Base-by-base conservation (phyloP, 306 rosid genomes). In the Cucurbita ficifolia region DNA sequence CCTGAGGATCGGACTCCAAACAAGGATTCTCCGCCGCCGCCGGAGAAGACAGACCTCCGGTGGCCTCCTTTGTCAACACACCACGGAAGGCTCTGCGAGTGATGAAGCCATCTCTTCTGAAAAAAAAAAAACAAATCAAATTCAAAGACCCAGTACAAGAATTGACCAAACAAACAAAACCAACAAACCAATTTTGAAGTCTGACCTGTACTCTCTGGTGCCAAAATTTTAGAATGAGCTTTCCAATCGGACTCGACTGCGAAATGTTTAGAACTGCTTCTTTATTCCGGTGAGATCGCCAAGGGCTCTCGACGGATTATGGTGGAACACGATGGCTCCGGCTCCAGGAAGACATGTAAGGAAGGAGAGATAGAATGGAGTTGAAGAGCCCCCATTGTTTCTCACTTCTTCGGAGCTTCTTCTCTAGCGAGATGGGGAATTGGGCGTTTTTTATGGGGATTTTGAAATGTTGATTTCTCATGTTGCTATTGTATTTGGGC, bases 211-310 rank as follows among this genome's bases (percentile, higher is more conserved):
- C 72, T 67, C 72, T 21, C 55, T 43, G 19, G 72, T 67, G 18
- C 72, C 72, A 45, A 67, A 67, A 67, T 67, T 3, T 67, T 67
- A 0, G 54, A 67, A 22, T 67, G 72, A 12, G 72, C 72, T 19
- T 67, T 67, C 72, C 72, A 67, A 67, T 67, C 72, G 39, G 72
- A 67, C 72, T 67, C 43, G 7, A 67, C 72, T 1, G 72, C 72
- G 54, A 43, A 67, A 21, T 67, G 45, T 6, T 65, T 65, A 5
- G 72, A 65, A 19, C 53, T 87, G 91, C 81, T 87, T 87, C 75
- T 87, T 87, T 36, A 87, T 87, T 21, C 91, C 91, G 0, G 91
- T 87, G 36, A 87, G 81, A 80, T 87, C 91, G 19, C 91, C 91
- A 60, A 87, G 60, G 0, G 91, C 91, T 59, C 91, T 74, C 14